These are phyloP conservation scores for Hymenoscyphus albidus DNA, from an alignment of 2,329 filamentous ascomycete species.

Conservation along the genomic window DNA sequence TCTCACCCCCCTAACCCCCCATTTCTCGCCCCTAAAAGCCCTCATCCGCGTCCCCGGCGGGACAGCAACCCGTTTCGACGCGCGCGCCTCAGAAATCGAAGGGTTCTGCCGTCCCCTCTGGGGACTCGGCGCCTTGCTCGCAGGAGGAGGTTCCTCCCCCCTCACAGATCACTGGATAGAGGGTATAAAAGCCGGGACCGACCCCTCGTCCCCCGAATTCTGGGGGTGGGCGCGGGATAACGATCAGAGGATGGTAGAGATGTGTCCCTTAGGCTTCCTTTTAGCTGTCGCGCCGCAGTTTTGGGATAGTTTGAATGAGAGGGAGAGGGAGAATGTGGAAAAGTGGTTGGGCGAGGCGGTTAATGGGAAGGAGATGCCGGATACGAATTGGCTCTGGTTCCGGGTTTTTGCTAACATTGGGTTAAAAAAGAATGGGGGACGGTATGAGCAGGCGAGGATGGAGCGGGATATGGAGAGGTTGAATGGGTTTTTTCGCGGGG, in stretches of 20 bases:
- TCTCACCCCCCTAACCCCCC: constrained; percentile 65
- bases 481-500: constrained; percentile 77
- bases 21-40: constrained; percentile 64
- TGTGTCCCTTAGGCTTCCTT: constrained; percentile 73
- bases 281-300: constrained; percentile 57
- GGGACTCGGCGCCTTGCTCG: constrained; percentile 68
- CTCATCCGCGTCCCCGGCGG: constrained; percentile 64
- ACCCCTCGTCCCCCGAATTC: constrained; percentile 66
- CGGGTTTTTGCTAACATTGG: constrained; percentile 80
- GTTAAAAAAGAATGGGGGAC: constrained; percentile 68
- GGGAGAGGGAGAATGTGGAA: constrained; percentile 63
- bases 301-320: constrained; percentile 55
- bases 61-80: constrained; percentile 73
- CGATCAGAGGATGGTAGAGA: constrained; percentile 82
- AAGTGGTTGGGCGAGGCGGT: constrained; percentile 70
- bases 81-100: constrained; percentile 72
- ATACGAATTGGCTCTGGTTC: constrained; percentile 74
- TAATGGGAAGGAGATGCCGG: constrained; percentile 75
- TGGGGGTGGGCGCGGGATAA: constrained; percentile 74
- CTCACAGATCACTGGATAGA: constrained; percentile 64
- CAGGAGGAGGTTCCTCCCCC: constrained; percentile 61
- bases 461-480: constrained; percentile 74
- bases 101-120: constrained; percentile 58
- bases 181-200: constrained; percentile 66
- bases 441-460: constrained; percentile 64